Evolutionary conservation across 192 early-diverging fungal genomes (phyloP).

Genomic region (Podila clonocystis): DNA sequence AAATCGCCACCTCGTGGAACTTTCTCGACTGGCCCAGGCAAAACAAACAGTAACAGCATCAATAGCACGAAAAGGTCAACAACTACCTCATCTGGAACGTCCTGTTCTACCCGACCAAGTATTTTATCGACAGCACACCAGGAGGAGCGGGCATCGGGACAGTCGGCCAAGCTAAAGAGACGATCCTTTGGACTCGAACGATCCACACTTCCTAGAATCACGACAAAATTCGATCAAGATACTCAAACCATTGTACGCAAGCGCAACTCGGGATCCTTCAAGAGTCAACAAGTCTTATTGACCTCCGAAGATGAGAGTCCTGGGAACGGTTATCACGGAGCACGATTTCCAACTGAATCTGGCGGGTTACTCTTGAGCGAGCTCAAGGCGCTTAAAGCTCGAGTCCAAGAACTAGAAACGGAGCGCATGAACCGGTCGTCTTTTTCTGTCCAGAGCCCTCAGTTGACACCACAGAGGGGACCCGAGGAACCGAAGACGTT

Average conservation of each 20-base stretch:
- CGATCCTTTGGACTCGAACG: conserved; percentile 21
- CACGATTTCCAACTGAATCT: conserved; percentile 16
- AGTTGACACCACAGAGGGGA: conserved; percentile 8
- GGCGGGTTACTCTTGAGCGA: conserved; percentile 29
- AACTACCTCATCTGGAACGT: background rate
- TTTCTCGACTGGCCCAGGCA: background rate
- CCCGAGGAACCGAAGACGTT: background rate
- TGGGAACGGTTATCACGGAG: conserved; percentile 3
- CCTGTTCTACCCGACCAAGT: background rate
- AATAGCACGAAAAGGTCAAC: too few species aligned
- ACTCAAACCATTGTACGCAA: conserved; percentile 8
- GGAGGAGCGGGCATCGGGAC: background rate
- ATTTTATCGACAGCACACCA: background rate
- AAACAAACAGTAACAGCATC: background rate
- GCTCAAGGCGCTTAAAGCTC: conserved; percentile 41
- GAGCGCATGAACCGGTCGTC: conserved; percentile 44
- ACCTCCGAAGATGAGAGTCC: conserved; percentile 26
- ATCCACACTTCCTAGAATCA: background rate
- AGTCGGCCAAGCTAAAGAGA: conserved; percentile 21
- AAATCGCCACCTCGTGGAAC: background rate
- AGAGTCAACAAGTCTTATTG: conserved; percentile 8
- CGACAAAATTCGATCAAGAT: conserved; percentile 8
- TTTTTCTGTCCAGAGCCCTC: conserved; percentile 24
- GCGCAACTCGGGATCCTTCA: conserved; percentile 32
- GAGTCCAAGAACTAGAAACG: conserved; percentile 44